Evolutionary conservation across 176 grass and related monocot species (phyloP), one percentile per base, ranked within the genome.

Genomic region (Raddia guianensis): DNA sequence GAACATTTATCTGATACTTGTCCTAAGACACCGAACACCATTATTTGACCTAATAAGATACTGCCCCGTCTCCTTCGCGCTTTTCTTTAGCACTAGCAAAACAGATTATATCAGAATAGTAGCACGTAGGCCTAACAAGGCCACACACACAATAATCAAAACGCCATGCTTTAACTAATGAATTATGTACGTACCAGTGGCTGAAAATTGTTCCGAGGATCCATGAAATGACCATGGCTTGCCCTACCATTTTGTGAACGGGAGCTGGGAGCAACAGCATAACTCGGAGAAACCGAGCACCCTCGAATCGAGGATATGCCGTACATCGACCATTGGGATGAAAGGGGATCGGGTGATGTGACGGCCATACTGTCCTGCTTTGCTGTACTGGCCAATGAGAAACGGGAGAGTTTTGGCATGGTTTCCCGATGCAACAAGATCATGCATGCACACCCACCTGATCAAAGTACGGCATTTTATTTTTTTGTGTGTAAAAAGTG

Each of bases 281-380:
- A 77, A 51, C 60, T 68, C 19, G 43, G 21, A 84, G 18, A 0
- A 59, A 58, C 52, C 8, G 13, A 12, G 73, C 59, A 48, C 76
- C 2, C 45, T 0, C 1, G 34, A 49, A 62, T 32, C 70, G 20
- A 89, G 75, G 68, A 20, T 3, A 20, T 3, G 21, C 69, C 63
- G 59, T 74, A 80, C 86, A 75, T 75, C 35, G 62, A 60, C 81
- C 37, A 87, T 72, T 63, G 52, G 66, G 0, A 45, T 50, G 21
- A 45, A 77, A 46, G 44, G 52, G 27, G 27, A 45, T 74, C 12
- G 53, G 35, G 16, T 61, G 80, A 83, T 88, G 80, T 78, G 80
- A 83, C 45, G 14, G 33, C 69, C 59, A 73, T 78, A 83, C 49
- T 88, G 80, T 78, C 11, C 33, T 72, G 60, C 80, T 68, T 34